Evolutionary conservation across 352 stramenopile genomes (phyloP), one percentile per base, ranked within the genome.

Genomic region (Peronospora destructor): DNA sequence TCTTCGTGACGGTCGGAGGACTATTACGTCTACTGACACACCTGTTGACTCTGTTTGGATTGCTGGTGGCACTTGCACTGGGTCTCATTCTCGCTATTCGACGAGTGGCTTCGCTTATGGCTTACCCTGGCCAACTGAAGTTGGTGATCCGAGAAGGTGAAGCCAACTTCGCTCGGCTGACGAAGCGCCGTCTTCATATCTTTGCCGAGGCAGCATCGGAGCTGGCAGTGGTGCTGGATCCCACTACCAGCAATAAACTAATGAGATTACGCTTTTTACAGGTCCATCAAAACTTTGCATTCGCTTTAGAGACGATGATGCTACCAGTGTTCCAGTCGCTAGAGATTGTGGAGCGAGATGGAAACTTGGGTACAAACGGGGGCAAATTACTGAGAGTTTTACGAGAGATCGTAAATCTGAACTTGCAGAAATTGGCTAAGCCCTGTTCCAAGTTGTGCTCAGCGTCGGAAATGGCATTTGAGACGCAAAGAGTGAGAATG

Each of bases 71-170:
- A 17, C 55, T 93, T 6, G n/a, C 65, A 6, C 35, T 72, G 1
- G 36, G 47, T 3, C 19, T 75, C 2, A 43, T 80, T 23, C 45
- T 62, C 4, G 58, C n/a, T 2, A 47, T 85, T 13, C 77, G 76
- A 37, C 64, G 68, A 3, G 51, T 90, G 12, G 65, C 74, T 19
- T 76, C 71, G 16, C 58, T 85, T 28, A 65, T 91, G 49, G 70
- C 71, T 29, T 94, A 77, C 41, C 83, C 83, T 0, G 83, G 83
- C 1, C 83, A 94, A 30, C 54, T 94, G 19, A 57, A 66, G 19
- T 60, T 94, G 26, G 80, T 94, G 28, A 83, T 85, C 35, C 72
- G 83, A 41, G 83, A 94, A 45, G 80, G 80, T 0, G 83, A 94
- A 53, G 65, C 66, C 53, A 91, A 71, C 39, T 94, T 90, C 21